Percentiles rank a stretch among this genome's conserved stretches.
Conservation (phyloP, 805 yeast genomes). For the Candida sphagnicola region DNA sequence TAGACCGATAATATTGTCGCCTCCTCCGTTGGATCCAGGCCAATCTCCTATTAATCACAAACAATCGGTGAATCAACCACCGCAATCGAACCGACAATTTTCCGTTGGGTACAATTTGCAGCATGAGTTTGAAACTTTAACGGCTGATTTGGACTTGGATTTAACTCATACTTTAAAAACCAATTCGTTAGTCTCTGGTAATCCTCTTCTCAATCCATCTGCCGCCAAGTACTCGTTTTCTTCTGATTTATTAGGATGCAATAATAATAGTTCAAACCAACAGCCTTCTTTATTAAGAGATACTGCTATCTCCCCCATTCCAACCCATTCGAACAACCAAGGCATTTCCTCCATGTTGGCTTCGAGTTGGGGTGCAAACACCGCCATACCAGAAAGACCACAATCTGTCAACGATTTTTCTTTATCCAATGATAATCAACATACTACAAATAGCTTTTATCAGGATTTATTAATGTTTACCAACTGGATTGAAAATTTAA, state of each 20-base stretch:
- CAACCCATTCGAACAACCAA: background rate
- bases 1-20: conserved; percentile 39
- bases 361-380: conserved; percentile 2
- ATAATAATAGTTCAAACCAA: background rate
- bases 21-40: conserved; percentile 32
- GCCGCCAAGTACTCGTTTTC: conserved; percentile 1
- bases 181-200: background rate
- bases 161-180: conserved; percentile 17
- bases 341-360: conserved; percentile 3
- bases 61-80: conserved; percentile 3
- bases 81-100: conserved; percentile 28
- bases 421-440: conserved; percentile 7
- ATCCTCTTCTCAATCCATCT: background rate
- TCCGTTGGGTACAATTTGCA: conserved; percentile 44
- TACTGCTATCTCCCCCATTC: background rate
- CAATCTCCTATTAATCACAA: conserved; percentile 3
- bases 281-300: conserved; percentile 1
- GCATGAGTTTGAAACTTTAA: conserved; percentile 45
- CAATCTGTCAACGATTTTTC: conserved; percentile 40
- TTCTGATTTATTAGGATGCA: conserved; percentile 2
- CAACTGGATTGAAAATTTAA: conserved; percentile 48
- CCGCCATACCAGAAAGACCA: conserved; percentile 33
- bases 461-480: conserved; percentile 49
- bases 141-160: conserved; percentile 44
- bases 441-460: conserved; percentile 33